Evolutionary conservation across 768 basidiomycete species (phyloP).

Genomic region (Kwoniella shandongensis): DNA sequence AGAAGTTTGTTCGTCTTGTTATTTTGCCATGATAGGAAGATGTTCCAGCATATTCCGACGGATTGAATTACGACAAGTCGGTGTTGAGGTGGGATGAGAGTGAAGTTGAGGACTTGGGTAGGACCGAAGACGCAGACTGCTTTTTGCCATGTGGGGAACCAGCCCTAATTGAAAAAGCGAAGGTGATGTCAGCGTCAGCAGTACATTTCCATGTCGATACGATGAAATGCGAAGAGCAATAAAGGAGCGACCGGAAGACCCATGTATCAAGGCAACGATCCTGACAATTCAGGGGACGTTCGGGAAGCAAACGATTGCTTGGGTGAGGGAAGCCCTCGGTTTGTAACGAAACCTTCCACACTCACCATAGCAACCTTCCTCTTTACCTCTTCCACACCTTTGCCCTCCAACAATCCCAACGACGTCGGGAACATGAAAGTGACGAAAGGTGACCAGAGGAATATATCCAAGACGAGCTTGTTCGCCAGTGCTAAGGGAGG

Average conservation of each 20-base stretch:
- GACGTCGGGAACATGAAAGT: constrained; percentile 39
- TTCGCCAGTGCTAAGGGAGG: constrained; percentile 31
- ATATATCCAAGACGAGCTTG: constrained; percentile 34
- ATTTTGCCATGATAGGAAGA: constrained; percentile 49
- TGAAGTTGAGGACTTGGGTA: constrained; percentile 48
- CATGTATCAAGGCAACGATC: too few relatives aligned
- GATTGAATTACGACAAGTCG: constrained; percentile 44
- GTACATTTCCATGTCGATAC: too few relatives aligned
- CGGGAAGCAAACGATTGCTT: too few relatives aligned
- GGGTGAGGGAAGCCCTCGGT: too few relatives aligned
- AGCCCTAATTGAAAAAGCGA: constrained; percentile 12
- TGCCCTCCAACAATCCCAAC: constrained; percentile 45
- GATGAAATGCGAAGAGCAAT: too few relatives aligned
- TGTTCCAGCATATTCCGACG: constrained; percentile 50
- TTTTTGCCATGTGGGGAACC: constrained; percentile 42
- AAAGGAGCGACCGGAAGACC: too few relatives aligned
- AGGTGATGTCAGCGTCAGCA: not conserved
- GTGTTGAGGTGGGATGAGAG: constrained; percentile 45
- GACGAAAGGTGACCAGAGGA: constrained; percentile 49
- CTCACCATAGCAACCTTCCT: constrained; percentile 42
- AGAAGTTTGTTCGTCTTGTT: constrained; percentile 36
- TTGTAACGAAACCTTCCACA: too few relatives aligned
- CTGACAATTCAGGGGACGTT: too few relatives aligned
- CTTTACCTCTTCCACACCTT: constrained; percentile 35
- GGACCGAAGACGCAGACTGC: constrained; percentile 45